Base-by-base conservation (phyloP, 805 yeast genomes). In the Kodamaea restingae region DNA sequence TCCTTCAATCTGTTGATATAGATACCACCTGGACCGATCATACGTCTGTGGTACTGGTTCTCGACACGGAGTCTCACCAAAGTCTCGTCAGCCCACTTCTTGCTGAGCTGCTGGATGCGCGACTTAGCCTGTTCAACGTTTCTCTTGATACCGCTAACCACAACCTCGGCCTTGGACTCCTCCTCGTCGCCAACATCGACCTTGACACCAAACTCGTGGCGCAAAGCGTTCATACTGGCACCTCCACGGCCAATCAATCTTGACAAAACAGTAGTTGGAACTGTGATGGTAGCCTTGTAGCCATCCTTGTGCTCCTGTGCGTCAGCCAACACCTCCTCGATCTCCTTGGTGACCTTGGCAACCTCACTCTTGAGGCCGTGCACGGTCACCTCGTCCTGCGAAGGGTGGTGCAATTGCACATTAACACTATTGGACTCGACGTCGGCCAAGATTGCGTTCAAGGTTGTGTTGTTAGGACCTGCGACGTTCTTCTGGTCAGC, bases 231-330 rank as follows among this genome's bases (percentile, higher is more conserved):
- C 55, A 93, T 65, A 55, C 80, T 78, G 31, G 86, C 66, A 40
- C 99, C 98, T 44, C 78, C 84, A 57, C 83, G 84, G 49, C 99
- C 99, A 60, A 93, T 88, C 39, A 95, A 71, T 63, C 93, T 80
- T 20, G 93, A 75, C 43, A 91, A 67, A 35, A 79, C 76, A 37
- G 71, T 65, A 2, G 79, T 61, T 45, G 96, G 95, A 56, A 88
- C 80, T 21, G 68, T 70, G 38, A 82, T 61, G 14, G 75, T 64
- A 12, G 73, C 56, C 41, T 55, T 51, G 61, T 70, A 70, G 32
- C 70, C 66, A 29, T 71, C 71, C 42, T 69, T 74, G 51, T 67
- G 66, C 49, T 75, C 75, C 46, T 70, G 65, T 30, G 77, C 74
- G 42, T 80, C 83, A 39, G 72, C 75, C 42, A 84, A 64, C 9